Percentiles rank a stretch among this genome's conserved stretches.
Evolutionary conservation across 345 rosid species (phyloP).

Genomic region (Pelargonium nanum): DNA sequence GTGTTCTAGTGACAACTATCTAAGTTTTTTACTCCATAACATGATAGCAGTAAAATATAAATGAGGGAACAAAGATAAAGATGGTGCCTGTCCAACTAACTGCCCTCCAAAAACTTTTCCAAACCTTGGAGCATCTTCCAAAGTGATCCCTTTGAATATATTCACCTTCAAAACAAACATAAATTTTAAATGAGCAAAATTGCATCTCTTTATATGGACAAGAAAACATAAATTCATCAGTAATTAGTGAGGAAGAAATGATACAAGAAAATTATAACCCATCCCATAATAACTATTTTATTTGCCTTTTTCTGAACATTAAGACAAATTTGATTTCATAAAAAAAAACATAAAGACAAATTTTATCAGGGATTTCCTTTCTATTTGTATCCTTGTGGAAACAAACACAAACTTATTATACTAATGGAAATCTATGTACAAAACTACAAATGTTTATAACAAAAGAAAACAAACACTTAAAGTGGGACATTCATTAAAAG

Average conservation of each 20-base stretch:
- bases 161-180: constrained; percentile 47
- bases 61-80: neutral
- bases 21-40: neutral
- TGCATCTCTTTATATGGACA: neutral
- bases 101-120: constrained; percentile 98
- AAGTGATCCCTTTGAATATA: constrained; percentile 73
- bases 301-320: no score
- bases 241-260: neutral
- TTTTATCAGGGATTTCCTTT: neutral
- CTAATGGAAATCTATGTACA: no score
- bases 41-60: neutral
- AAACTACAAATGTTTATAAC: neutral
- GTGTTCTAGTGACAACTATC: neutral
- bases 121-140: constrained; percentile 79
- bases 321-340: no score
- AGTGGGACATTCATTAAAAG: neutral
- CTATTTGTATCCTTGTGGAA: neutral
- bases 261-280: neutral
- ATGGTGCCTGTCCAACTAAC: constrained; percentile 73
- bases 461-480: neutral
- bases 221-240: neutral
- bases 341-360: no score
- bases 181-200: neutral
- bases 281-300: no score
- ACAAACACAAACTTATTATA: neutral